These are phyloP conservation scores for Scedosporium boydii DNA, from an alignment of 2,329 filamentous ascomycete genomes.

Conservation along the genomic window DNA sequence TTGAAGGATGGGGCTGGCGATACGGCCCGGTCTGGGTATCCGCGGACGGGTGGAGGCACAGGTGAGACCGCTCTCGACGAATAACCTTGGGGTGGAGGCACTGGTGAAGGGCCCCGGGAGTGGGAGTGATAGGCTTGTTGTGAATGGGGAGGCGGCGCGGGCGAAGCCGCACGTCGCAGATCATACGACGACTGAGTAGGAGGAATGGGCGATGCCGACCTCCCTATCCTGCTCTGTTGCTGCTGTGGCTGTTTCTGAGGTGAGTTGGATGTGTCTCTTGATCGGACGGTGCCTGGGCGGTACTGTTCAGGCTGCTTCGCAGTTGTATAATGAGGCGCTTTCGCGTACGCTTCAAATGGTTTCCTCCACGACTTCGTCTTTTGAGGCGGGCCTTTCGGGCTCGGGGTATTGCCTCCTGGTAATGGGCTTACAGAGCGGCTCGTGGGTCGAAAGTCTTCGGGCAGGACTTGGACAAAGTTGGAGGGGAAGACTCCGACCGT, in stretches of 20 bases:
- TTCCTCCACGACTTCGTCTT: constrained; percentile 57
- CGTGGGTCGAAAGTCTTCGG: constrained; percentile 73
- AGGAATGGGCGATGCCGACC: constrained; percentile 15
- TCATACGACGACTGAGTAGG: constrained; percentile 10
- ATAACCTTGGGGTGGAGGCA: constrained; percentile 20
- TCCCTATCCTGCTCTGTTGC: constrained; percentile 13
- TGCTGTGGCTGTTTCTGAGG: constrained; percentile 9
- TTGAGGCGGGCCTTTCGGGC: constrained; percentile 42
- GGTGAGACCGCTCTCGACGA: constrained; percentile 27
- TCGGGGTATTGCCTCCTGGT: constrained; percentile 43
- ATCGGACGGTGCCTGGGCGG: constrained; percentile 30
- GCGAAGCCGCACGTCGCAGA: constrained; percentile 8
- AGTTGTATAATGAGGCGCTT: constrained; percentile 56
- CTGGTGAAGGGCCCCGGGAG: constrained; percentile 4
- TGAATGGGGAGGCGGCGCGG: neutral
- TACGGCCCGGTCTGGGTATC: constrained; percentile 7
- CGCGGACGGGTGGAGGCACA: constrained; percentile 18
- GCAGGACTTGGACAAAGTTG: constrained; percentile 90
- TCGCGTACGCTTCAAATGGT: constrained; percentile 58
- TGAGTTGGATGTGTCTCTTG: constrained; percentile 26
- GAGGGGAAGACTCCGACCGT: constrained; percentile 91
- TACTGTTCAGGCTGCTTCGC: constrained; percentile 52
- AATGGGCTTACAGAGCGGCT: constrained; percentile 52
- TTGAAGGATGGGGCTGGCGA: constrained; percentile 11
- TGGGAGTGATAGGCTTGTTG: neutral